Conservation (phyloP, 2,329 filamentous ascomycete species). For the Fusarium fracticaudum region DNA sequence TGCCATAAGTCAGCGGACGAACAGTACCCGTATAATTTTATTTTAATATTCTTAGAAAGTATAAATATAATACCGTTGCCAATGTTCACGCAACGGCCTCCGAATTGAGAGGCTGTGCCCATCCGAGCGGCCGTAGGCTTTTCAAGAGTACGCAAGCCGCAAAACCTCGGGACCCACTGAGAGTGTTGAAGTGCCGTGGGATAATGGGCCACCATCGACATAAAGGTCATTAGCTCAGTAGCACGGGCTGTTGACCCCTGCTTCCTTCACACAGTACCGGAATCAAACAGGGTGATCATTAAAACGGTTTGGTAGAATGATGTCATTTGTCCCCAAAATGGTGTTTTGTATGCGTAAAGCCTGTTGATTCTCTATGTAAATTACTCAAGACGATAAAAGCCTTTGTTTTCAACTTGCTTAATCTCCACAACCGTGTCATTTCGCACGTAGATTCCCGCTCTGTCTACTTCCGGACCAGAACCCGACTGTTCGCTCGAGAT, state of each 20-base stretch:
- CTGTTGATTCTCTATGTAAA: background rate
- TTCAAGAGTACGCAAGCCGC: background rate
- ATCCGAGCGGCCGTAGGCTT: background rate
- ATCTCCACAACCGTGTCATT: slow-evolving; percentile 29
- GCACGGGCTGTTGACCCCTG: background rate
- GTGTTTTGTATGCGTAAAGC: too few relatives aligned
- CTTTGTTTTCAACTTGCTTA: background rate
- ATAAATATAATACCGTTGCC: background rate
- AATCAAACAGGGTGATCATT: background rate
- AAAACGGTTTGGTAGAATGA: background rate
- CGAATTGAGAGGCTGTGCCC: background rate
- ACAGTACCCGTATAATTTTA: background rate
- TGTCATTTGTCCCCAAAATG: background rate
- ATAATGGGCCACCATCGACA: background rate
- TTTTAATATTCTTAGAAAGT: background rate
- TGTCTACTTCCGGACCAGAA: background rate
- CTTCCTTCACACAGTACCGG: background rate
- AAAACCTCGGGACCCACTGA: background rate
- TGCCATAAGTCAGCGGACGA: background rate
- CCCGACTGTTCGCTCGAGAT: slow-evolving; percentile 14
- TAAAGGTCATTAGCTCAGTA: background rate
- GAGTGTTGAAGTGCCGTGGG: background rate
- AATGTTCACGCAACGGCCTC: background rate
- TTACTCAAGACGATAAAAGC: background rate
- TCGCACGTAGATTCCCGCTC: slow-evolving; percentile 9